A percentile compares a stretch with the other conserved stretches of the same genome.
Evolutionary conservation across 2,329 filamentous ascomycete species (phyloP).

Genomic region (Tolypocladium pustulatum): DNA sequence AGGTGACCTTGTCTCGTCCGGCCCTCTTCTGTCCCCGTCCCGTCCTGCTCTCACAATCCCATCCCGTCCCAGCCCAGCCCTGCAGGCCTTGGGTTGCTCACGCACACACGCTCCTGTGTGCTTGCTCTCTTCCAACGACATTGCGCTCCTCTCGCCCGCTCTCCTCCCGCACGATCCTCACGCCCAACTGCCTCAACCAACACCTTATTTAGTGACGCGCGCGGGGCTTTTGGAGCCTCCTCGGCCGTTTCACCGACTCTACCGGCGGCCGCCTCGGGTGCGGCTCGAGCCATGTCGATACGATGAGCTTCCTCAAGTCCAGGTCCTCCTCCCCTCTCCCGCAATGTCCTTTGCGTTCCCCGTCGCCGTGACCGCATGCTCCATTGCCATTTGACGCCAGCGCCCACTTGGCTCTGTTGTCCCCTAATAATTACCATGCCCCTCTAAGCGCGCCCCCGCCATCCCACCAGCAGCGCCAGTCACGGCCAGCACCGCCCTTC

Average conservation of each 20-base stretch:
- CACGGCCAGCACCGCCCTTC: not conserved
- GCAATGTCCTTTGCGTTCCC: not conserved
- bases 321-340: slow-evolving; percentile 19
- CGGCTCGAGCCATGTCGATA: slow-evolving; percentile 24
- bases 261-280: not conserved
- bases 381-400: not conserved
- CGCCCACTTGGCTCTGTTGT: not conserved
- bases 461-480: not conserved
- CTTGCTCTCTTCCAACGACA: not conserved
- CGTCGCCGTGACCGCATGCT: not conserved
- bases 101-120: not conserved
- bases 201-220: not conserved
- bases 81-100: not conserved
- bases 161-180: slow-evolving; percentile 7
- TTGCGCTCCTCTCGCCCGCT: not conserved
- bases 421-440: not conserved
- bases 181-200: slow-evolving; percentile 7
- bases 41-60: slow-evolving; percentile 1
- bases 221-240: not conserved
- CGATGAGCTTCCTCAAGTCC: slow-evolving; percentile 34
- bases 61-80: not conserved
- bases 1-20: not conserved
- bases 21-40: not conserved
- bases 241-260: not conserved
- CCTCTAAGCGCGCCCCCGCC: not conserved